Evolutionary conservation across 345 rosid species (phyloP).

Genomic region (Hevea brasiliensis): DNA sequence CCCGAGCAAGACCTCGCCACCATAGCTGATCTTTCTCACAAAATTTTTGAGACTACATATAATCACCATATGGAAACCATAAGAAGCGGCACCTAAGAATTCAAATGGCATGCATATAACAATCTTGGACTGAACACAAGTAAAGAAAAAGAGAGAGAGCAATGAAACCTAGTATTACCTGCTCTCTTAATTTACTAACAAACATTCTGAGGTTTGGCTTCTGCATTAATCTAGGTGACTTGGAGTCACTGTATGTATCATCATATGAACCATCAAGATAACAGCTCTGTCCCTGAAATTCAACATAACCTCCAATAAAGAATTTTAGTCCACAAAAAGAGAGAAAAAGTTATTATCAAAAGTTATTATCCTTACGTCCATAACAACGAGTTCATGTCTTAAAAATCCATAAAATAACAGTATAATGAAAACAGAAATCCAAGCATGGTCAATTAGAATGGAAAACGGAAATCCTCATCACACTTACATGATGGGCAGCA

Average conservation of each 20-base stretch:
- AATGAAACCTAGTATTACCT: conserved; percentile 34
- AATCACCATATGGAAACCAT: conserved; percentile 25
- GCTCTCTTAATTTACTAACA: conserved; percentile 66
- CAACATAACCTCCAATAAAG: background rate
- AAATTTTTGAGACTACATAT: conserved; percentile 54
- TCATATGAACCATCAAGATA: conserved; percentile 39
- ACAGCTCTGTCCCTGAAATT: conserved; percentile 34
- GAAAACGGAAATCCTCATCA: background rate
- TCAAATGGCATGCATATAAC: background rate
- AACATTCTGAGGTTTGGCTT: conserved; percentile 61
- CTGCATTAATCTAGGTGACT: conserved; percentile 28
- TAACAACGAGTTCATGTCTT: background rate
- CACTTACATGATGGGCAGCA: conserved; percentile 52
- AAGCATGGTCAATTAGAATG: background rate
- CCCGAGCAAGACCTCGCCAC: conserved; percentile 91
- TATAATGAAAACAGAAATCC: background rate
- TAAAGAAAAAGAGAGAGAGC: background rate
- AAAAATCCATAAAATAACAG: background rate
- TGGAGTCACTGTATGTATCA: conserved; percentile 34
- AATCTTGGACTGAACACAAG: background rate
- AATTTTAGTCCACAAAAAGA: background rate
- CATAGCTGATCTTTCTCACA: conserved; percentile 57
- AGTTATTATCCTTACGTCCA: background rate
- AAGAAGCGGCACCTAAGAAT: conserved; percentile 14
- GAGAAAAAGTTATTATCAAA: too few species aligned